Conservation (phyloP, 192 early-diverging fungal species). For the Linderina pennispora region DNA sequence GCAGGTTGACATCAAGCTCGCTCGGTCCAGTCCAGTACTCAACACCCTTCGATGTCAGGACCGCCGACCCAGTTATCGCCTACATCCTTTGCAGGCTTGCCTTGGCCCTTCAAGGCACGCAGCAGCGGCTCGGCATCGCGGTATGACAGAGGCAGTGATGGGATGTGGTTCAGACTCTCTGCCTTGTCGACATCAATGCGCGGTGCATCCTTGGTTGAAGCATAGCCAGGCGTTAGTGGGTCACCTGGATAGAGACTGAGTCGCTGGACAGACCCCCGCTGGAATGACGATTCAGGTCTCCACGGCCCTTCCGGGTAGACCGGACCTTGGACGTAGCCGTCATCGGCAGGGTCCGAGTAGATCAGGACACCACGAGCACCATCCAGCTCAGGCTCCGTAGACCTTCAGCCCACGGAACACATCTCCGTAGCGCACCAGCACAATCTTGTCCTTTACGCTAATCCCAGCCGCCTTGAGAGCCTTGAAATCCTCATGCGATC, state of each 20-base stretch:
- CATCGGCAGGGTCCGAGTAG: slow-evolving; percentile 60
- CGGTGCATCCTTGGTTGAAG: slow-evolving; percentile 46
- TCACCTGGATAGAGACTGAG: slow-evolving; percentile 49
- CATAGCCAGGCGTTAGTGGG: slow-evolving; percentile 57
- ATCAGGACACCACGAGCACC: slow-evolving; percentile 54
- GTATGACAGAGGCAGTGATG: slow-evolving; percentile 60
- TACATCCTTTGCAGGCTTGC: slow-evolving; percentile 24
- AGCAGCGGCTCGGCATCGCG: slow-evolving; percentile 54
- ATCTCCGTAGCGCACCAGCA: slow-evolving; percentile 51
- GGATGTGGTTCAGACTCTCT: slow-evolving; percentile 47
- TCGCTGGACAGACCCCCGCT: slow-evolving; percentile 51
- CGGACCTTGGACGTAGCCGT: slow-evolving; percentile 46
- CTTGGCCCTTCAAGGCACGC: slow-evolving; percentile 43
- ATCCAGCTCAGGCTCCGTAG: slow-evolving; percentile 41
- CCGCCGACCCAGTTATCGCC: slow-evolving; percentile 48
- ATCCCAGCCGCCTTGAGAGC: slow-evolving; percentile 34
- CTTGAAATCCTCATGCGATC: slow-evolving; percentile 45
- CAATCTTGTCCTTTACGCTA: slow-evolving; percentile 42
- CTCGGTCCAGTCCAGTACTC: slow-evolving; percentile 54
- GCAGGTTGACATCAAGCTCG: slow-evolving; percentile 38
- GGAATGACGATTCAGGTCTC: slow-evolving; percentile 51
- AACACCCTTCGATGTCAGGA: slow-evolving; percentile 29
- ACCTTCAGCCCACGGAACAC: slow-evolving; percentile 53
- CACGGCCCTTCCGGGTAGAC: slow-evolving; percentile 56
- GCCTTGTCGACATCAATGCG: slow-evolving; percentile 51